These are phyloP conservation scores for Picea engelmannii DNA, from an alignment of 83 land plant species.

Conservation along the genomic window DNA sequence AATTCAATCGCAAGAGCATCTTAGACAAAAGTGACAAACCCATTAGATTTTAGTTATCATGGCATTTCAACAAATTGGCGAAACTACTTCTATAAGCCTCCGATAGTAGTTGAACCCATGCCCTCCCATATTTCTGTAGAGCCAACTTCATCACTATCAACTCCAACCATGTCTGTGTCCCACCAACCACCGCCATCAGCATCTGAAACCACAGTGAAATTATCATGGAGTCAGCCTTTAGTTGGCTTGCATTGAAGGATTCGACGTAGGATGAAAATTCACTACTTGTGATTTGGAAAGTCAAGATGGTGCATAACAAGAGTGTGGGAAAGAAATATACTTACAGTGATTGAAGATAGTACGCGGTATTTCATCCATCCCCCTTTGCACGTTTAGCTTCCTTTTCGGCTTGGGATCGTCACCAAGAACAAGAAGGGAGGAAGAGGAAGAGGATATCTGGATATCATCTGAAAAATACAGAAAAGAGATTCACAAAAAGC, in stretches of 20 bases:
- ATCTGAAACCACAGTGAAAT: conserved; percentile 32
- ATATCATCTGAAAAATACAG: background rate
- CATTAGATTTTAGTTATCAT: background rate
- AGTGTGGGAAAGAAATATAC: conserved; percentile 9
- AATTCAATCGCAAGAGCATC: too few species aligned
- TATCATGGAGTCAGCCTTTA: background rate
- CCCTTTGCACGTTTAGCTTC: background rate
- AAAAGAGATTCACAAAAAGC: background rate
- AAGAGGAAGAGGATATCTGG: background rate
- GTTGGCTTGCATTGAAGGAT: background rate
- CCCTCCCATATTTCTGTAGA: conserved; percentile 64
- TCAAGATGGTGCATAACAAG: background rate
- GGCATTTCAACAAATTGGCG: background rate
- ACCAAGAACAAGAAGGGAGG: conserved; percentile 41
- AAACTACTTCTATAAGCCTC: conserved; percentile 32
- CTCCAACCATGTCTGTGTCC: conserved; percentile 60
- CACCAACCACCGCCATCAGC: conserved; percentile 73
- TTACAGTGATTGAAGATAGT: conserved; percentile 57
- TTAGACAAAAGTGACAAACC: background rate
- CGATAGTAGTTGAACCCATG: conserved; percentile 54
- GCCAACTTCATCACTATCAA: conserved; percentile 68
- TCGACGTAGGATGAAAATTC: background rate
- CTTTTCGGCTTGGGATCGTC: conserved; percentile 52
- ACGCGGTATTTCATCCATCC: conserved; percentile 15
- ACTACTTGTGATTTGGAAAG: background rate